Base-by-base conservation (phyloP, 139 green algal genomes). In the Trebouxia sp. region DNA sequence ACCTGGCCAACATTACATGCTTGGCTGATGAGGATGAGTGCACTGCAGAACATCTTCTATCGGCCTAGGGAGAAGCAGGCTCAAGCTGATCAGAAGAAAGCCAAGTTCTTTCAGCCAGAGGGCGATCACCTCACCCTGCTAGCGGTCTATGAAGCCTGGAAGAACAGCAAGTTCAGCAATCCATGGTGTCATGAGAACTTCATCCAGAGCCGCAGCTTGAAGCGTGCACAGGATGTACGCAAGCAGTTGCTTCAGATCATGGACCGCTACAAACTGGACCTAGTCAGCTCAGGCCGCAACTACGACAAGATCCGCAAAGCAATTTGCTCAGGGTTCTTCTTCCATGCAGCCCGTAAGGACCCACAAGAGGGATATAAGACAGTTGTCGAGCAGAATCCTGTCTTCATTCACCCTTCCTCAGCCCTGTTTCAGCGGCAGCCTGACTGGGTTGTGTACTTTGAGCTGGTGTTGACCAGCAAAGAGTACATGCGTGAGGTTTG, bases 101-200 rank as follows among this genome's bases (percentile, higher is more conserved):
- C 94, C 77, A 97, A 98, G 88, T 98, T 99, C 80, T 94, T 95
- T 85, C 93, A 98, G 89, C 90, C 95, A 10, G 96, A 98, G 89
- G 96, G 97, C 39, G 96, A 99, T 89, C 96, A 99, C 88, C 84
- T 99, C 30, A 99, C 96, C 28, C 88, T 98, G 84, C 91, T 99
- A 75, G 92, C 91, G 0, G 96, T 98, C 75, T 99, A 98, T 82
- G 94, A 99, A 85, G 91, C 91, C 48, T 99, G 96, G 96, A 98
- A 98, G 90, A 82, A 84, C 53, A 90, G 87, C 89, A 98, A 97
- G 86, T 98, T 98, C 89, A 90, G 84, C 76, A 95, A 94, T 80
- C 92, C 91, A 15, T 98, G 96, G 96, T 97, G 93, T 85, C 95
- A 97, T 79, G 95, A 98, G 67, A 98, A 98, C 88, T 99, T 96